phyloP scores from a whole-genome alignment of 2,329 filamentous ascomycete species.

The Talaromyces sp. region DNA sequence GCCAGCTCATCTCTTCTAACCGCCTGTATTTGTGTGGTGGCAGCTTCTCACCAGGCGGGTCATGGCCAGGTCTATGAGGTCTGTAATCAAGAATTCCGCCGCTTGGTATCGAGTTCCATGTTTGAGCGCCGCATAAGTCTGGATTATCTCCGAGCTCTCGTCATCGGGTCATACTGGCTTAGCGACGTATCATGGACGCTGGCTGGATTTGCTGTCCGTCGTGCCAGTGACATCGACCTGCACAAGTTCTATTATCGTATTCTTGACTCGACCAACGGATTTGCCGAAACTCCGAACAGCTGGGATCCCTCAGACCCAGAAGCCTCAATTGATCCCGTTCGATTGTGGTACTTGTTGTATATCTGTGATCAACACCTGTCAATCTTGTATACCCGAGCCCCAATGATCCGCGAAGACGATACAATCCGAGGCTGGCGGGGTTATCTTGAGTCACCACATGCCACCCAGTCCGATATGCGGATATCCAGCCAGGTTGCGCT shows the following conservation, averaged over 20 bases:
- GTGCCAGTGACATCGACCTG: constrained; percentile 24
- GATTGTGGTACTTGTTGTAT: constrained; percentile 30
- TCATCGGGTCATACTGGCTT: constrained; percentile 48
- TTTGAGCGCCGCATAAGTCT: constrained; percentile 40
- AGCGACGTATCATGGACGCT: constrained; percentile 42
- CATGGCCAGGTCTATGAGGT: constrained; percentile 20
- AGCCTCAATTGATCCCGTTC: constrained; percentile 24
- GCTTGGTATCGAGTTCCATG: constrained; percentile 40
- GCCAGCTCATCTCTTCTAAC: constrained; percentile 38
- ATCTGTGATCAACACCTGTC: constrained; percentile 34
- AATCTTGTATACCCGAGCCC: constrained; percentile 30
- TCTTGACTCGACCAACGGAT: constrained; percentile 27
- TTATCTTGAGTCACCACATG: constrained; percentile 11
- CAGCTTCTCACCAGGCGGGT: constrained; percentile 40
- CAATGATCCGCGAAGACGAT: constrained; percentile 30
- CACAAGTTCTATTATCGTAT: constrained; percentile 25
- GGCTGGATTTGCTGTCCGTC: constrained; percentile 24
- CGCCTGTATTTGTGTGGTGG: constrained; percentile 41
- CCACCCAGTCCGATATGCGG: constrained; percentile 8
- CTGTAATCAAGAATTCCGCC: constrained; percentile 43
- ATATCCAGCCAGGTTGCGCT: constrained; percentile 10
- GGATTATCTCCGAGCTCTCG: constrained; percentile 44
- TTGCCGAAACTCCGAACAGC: constrained; percentile 6
- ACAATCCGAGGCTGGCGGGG: constrained; percentile 10
- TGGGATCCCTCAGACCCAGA: constrained; percentile 13